Base-by-base conservation (phyloP, 768 basidiomycete genomes). In the Lactifluus piperatus region DNA sequence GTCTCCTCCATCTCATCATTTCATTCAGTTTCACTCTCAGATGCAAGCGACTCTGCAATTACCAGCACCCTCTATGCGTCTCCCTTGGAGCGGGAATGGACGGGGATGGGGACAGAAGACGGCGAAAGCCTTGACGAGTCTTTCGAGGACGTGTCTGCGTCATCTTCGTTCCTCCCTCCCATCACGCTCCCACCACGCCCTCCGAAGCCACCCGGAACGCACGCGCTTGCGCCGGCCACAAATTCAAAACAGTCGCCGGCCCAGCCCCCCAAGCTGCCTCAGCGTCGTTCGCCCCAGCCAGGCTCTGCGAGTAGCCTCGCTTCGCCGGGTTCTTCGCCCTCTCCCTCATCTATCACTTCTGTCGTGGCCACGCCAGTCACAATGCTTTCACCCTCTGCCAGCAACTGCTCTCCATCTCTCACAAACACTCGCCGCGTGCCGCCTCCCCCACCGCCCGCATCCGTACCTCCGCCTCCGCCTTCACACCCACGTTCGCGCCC, bases 1-100 rank as follows among this genome's bases (percentile, higher is more conserved):
- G 78, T 76, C 11, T 85, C 85, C 0, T 89, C 87, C 47, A 77
- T 87, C 37, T 88, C 87, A 1, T 89, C 87, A 18, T 87, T 89
- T 58, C 86, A 88, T 64, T 88, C 87, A 1, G 84, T 89, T 20
- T 89, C 87, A 1, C 77, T 89, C 24, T 85, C 84, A 11, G 83
- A 84, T 56, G 66, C 72, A 72, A 70, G 65, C 51, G 67, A 62
- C 47, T 34, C 14, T 5, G 37, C 58, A 29, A 69, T 70, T 50
- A 34, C 44, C 2, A 54, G 36, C 14, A 11, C 46, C 1, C 44
- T 37, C 4, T 54, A 55, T 13, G 77, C 78, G 2, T 75, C 75
- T 61, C 74, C 77, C 18, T 68, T 77, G 30, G 81, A 82, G 58
- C 67, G 67, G 20, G 73, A 75, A 6, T 65, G 62, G 44, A 68